A percentile compares a stretch with the other conserved stretches of the same genome.
These are phyloP conservation scores for Aspergillus coremiiformis DNA, from an alignment of 495 filamentous ascomycete species.

Conservation along the genomic window DNA sequence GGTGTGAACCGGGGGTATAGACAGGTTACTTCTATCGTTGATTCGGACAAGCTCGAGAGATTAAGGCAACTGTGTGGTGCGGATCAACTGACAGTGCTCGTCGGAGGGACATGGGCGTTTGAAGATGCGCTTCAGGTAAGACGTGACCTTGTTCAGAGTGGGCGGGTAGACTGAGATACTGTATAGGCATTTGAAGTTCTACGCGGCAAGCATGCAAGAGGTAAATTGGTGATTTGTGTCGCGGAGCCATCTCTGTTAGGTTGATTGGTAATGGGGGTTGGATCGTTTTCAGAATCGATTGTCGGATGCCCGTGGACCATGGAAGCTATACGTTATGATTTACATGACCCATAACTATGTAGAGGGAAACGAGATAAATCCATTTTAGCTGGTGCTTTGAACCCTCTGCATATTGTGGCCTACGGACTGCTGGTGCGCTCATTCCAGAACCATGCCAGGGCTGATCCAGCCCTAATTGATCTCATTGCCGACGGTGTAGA, in stretches of 20 bases:
- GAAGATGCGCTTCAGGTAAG: background rate
- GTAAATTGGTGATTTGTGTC: background rate
- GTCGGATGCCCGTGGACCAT: too few relatives aligned
- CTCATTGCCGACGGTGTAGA: too few relatives aligned
- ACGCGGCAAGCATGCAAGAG: background rate
- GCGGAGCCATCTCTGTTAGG: background rate
- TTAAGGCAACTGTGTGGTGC: background rate
- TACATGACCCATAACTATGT: too few relatives aligned
- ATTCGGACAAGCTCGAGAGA: background rate
- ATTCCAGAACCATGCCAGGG: too few relatives aligned
- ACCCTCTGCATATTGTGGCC: too few relatives aligned
- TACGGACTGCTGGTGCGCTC: too few relatives aligned
- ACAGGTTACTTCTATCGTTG: background rate
- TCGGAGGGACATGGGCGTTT: background rate
- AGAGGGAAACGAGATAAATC: too few relatives aligned
- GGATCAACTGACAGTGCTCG: background rate
- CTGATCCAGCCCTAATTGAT: too few relatives aligned
- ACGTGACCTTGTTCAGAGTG: background rate
- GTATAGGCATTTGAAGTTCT: background rate
- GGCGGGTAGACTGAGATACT: background rate
- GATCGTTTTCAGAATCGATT: too few relatives aligned
- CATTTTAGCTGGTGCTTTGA: too few relatives aligned
- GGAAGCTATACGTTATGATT: too few relatives aligned
- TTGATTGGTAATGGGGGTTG: too few relatives aligned
- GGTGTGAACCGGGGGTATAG: background rate